Conservation (phyloP, 176 grass and related monocot genomes). For the Oryza meridionalis region DNA sequence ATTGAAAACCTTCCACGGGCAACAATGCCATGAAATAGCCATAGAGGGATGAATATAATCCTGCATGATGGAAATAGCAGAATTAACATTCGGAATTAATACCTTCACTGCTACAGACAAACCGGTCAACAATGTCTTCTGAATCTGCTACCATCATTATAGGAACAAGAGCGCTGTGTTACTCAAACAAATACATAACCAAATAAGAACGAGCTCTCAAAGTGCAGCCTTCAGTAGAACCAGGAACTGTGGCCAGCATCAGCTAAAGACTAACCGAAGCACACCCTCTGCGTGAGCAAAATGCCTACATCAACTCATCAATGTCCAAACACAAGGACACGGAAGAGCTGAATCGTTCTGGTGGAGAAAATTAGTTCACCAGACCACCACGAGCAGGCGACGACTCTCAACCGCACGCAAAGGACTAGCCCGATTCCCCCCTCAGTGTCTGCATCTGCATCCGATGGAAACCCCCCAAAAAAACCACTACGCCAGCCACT, state of each 20-base stretch:
- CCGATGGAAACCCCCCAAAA: neutral
- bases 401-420: neutral
- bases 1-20: constrained; percentile 94
- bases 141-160: neutral
- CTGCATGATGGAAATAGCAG: constrained; percentile 38
- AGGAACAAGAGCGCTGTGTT: neutral
- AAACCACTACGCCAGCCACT: neutral
- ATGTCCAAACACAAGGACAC: neutral
- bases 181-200: neutral
- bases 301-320: neutral
- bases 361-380: constrained; percentile 5
- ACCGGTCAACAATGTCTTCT: neutral
- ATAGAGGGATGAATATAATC: constrained; percentile 88
- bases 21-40: constrained; percentile 86
- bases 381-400: neutral
- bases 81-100: constrained; percentile 22
- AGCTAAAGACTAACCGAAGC: neutral
- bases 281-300: neutral
- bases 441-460: constrained; percentile 9
- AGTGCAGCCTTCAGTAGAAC: neutral
- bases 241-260: neutral
- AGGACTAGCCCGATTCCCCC: neutral
- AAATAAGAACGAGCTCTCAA: neutral
- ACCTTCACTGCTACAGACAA: neutral
- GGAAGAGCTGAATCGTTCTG: neutral